Evolutionary conservation across 2,329 filamentous ascomycete species (phyloP).

Genomic region (Talaromyces sp.): DNA sequence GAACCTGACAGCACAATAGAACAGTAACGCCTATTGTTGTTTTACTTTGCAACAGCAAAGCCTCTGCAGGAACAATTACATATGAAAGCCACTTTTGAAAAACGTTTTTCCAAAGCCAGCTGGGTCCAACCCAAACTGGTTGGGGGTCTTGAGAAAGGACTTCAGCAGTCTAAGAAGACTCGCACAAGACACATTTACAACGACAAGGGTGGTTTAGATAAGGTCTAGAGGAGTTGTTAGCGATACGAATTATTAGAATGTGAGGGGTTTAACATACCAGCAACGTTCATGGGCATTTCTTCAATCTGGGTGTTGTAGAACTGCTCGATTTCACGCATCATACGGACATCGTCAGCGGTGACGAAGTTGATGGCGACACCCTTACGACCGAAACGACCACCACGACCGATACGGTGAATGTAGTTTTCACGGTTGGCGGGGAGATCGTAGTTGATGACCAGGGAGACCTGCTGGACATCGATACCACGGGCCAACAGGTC

Average conservation of each 20-base stretch:
- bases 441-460: conserved; percentile 99
- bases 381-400: conserved; percentile 99
- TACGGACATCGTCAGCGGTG: conserved; percentile 96
- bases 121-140: conserved; percentile 12
- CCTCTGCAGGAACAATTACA: conserved; percentile 22
- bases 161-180: conserved; percentile 1
- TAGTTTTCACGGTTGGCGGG: conserved; percentile 99
- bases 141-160: conserved; percentile 4
- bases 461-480: conserved; percentile 97
- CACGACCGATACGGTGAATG: conserved; percentile 99
- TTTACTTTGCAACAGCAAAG: conserved; percentile 10
- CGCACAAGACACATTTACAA: conserved; percentile 7
- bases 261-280: conserved; percentile 45
- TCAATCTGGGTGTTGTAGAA: conserved; percentile 99
- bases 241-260: neutral
- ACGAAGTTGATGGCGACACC: conserved; percentile 99
- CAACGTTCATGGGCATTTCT: conserved; percentile 98
- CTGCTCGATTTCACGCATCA: conserved; percentile 99
- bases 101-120: conserved; percentile 16
- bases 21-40: neutral
- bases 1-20: conserved; percentile 4
- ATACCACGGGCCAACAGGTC: conserved; percentile 98
- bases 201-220: conserved; percentile 36
- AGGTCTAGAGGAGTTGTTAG: conserved; percentile 28
- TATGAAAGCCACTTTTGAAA: conserved; percentile 37